Conservation (phyloP, 306 rosid genomes). For the Dalbergia cochinchinensis region DNA sequence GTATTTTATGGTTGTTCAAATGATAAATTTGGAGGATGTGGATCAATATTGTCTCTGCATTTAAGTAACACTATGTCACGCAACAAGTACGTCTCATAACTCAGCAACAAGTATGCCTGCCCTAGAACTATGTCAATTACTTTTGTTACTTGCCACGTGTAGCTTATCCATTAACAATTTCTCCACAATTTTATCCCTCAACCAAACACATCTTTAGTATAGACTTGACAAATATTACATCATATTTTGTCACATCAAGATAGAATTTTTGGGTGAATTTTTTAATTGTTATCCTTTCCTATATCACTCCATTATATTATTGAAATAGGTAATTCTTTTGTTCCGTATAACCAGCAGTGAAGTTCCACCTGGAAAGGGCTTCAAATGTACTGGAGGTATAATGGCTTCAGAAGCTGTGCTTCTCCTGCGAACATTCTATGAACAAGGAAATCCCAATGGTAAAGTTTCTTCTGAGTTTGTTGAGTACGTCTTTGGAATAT, state of each 20-base stretch:
- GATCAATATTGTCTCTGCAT: slow-evolving; percentile 88
- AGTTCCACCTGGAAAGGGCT: slow-evolving; percentile 56
- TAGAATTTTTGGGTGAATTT: neutral
- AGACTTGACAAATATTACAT: no score
- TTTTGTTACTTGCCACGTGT: no score
- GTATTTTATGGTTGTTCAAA: slow-evolving; percentile 91
- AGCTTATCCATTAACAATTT: no score
- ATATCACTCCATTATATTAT: neutral
- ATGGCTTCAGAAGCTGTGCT: slow-evolving; percentile 90
- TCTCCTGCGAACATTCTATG: slow-evolving; percentile 82
- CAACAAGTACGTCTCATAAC: slow-evolving; percentile 58
- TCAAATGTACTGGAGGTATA: slow-evolving; percentile 87
- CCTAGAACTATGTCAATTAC: neutral
- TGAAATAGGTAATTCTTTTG: slow-evolving; percentile 14
- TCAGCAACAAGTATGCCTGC: slow-evolving; percentile 9
- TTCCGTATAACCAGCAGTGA: slow-evolving; percentile 53
- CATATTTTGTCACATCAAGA: neutral
- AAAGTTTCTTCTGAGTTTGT: slow-evolving; percentile 38
- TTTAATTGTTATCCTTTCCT: slow-evolving; percentile 6
- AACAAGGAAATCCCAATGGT: slow-evolving; percentile 98
- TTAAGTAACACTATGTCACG: slow-evolving; percentile 47
- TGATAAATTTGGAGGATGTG: slow-evolving; percentile 99
- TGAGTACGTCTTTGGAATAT: neutral
- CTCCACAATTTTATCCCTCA: no score
- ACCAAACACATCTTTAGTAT: no score